phyloP scores from a whole-genome alignment of 495 filamentous ascomycete species.

The Annulohypoxylon nitens region DNA sequence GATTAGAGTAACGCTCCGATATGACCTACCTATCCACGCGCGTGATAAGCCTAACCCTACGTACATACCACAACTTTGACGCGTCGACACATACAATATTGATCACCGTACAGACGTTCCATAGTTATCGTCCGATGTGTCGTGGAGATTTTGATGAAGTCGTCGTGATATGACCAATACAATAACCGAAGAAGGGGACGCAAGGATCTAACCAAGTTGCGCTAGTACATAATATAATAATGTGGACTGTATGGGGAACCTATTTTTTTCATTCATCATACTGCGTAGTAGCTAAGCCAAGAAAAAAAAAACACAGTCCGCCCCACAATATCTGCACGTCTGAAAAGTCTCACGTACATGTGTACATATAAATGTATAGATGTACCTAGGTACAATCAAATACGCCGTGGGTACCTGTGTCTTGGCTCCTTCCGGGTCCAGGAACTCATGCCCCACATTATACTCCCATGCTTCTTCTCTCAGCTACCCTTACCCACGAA shows the following conservation, averaged over 20 bases:
- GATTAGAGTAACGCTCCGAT: not conserved
- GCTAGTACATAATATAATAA: not conserved
- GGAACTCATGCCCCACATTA: conserved; percentile 53
- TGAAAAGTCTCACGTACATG: conserved; percentile 29
- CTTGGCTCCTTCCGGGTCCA: conserved; percentile 48
- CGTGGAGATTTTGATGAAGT: conserved; percentile 9
- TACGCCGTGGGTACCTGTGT: conserved; percentile 45
- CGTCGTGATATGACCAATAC: conserved; percentile 3
- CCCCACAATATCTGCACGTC: conserved; percentile 44
- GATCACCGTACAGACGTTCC: not conserved
- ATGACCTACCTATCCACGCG: not conserved
- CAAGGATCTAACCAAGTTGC: conserved; percentile 21
- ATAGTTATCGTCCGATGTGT: not conserved
- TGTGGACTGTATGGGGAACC: conserved; percentile 27
- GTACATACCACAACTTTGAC: not conserved
- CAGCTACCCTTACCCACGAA: conserved; percentile 32
- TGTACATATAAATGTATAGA: not conserved
- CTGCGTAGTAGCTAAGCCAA: conserved; percentile 18
- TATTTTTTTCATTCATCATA: conserved; percentile 15
- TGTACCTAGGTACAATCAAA: conserved; percentile 27
- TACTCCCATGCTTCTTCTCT: conserved; percentile 52
- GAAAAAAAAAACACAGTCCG: conserved; percentile 29
- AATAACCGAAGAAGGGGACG: not conserved
- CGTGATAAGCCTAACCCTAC: not conserved
- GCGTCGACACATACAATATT: not conserved